Conservation (phyloP, 2,329 filamentous ascomycete species). For the Metarhizium sp. region DNA sequence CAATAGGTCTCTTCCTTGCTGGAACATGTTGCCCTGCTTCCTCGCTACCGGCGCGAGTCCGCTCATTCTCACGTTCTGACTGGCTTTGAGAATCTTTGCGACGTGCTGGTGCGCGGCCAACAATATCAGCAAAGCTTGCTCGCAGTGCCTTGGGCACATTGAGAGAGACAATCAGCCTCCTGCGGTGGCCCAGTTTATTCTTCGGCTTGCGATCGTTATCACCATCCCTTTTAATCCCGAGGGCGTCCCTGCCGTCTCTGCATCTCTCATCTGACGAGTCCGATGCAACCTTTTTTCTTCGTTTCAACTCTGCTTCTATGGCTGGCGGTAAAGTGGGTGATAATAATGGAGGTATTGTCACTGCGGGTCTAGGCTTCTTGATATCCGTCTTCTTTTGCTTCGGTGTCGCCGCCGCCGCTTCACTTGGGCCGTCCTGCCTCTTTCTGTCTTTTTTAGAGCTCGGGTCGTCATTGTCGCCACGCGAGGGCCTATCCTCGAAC, state of each 20-base stretch:
- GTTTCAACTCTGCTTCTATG: conserved; percentile 32
- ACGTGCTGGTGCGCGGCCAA: conserved; percentile 29
- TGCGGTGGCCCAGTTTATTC: conserved; percentile 13
- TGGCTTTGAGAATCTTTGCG: conserved; percentile 26
- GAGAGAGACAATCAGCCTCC: conserved; percentile 33
- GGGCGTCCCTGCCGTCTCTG: conserved; percentile 13
- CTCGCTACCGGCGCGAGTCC: conserved; percentile 29
- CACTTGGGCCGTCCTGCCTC: conserved; percentile 18
- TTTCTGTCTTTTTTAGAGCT: conserved; percentile 21
- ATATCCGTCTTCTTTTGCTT: conserved; percentile 21
- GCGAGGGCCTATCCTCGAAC: conserved; percentile 26
- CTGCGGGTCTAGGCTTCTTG: conserved; percentile 29
- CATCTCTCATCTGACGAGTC: conserved; percentile 12
- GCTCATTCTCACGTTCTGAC: conserved; percentile 11
- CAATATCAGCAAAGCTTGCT: conserved; percentile 35
- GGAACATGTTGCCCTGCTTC: conserved; percentile 24
- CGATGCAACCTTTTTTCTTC: conserved; percentile 20
- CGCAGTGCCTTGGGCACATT: conserved; percentile 38
- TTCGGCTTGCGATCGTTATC: conserved; percentile 14
- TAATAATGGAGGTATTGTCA: conserved; percentile 38
- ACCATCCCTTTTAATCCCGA: conserved; percentile 20
- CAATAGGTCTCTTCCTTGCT: conserved; percentile 41
- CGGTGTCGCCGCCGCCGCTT: conserved; percentile 16
- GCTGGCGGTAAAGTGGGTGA: conserved; percentile 46
- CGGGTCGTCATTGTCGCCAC: conserved; percentile 15